A percentile compares a stretch with the other conserved stretches of the same genome.
phyloP scores from a whole-genome alignment of 2,329 filamentous ascomycete species.

The Diaporthe destruens region DNA sequence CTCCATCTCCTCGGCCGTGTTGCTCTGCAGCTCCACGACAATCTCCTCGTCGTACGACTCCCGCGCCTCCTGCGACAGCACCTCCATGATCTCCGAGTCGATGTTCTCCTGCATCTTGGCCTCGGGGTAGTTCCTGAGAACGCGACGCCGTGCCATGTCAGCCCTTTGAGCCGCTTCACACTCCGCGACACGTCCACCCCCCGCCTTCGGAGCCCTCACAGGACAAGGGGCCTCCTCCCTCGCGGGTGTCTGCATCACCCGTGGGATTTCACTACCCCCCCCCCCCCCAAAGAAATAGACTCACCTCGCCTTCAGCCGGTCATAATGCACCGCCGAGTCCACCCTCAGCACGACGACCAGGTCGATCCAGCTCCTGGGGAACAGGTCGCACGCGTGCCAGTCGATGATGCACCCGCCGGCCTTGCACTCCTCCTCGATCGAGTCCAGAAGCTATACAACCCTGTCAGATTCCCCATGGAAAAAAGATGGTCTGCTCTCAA shows the following conservation, averaged over 20 bases:
- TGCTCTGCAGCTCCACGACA: slow-evolving; percentile 88
- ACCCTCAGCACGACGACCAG: slow-evolving; percentile 91
- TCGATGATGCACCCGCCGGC: slow-evolving; percentile 90
- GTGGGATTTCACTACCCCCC: no score
- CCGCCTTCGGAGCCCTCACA: no score
- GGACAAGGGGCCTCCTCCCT: no score
- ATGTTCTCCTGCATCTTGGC: slow-evolving; percentile 95
- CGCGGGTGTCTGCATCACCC: neutral
- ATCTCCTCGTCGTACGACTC: slow-evolving; percentile 89
- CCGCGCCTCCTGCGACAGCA: slow-evolving; percentile 88
- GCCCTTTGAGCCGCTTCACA: neutral
- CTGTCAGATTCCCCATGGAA: slow-evolving; percentile 34
- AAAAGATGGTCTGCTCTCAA: no score
- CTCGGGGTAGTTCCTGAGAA: slow-evolving; percentile 79
- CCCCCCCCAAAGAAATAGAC: slow-evolving; percentile 31
- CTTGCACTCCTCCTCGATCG: slow-evolving; percentile 84
- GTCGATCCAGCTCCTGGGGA: slow-evolving; percentile 94
- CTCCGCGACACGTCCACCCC: no score
- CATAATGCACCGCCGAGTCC: slow-evolving; percentile 84
- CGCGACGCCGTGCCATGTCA: neutral
- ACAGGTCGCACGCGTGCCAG: slow-evolving; percentile 98
- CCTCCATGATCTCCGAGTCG: slow-evolving; percentile 97
- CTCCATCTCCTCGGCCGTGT: slow-evolving; percentile 87
- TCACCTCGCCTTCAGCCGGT: slow-evolving; percentile 81
- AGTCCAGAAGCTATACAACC: slow-evolving; percentile 79